phyloP scores from a whole-genome alignment of 768 basidiomycete genomes.

The Cystobasidium onofrii region DNA sequence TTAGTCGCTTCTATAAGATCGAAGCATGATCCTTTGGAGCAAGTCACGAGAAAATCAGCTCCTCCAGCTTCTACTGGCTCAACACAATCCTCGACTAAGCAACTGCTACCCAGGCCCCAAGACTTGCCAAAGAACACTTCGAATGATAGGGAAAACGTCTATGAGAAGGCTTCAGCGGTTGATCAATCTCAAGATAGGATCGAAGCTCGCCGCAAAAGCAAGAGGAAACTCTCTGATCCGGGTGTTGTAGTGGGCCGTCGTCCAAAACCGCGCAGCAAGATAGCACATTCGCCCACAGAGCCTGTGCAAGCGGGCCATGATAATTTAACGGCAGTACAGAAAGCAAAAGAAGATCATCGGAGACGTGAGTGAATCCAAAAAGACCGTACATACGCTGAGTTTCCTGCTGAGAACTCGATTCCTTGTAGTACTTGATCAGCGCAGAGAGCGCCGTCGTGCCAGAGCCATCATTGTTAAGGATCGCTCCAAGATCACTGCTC shows the following conservation, averaged over 20 bases:
- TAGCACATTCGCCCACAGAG: background rate
- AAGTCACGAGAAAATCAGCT: background rate
- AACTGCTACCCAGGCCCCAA: background rate
- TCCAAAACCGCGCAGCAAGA: background rate
- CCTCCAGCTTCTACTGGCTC: background rate
- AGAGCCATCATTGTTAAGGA: slow-evolving; percentile 24
- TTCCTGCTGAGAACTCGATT: too few relatives aligned
- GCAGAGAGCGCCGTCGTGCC: slow-evolving; percentile 5
- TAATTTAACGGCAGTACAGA: background rate
- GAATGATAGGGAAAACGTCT: background rate
- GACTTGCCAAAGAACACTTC: background rate
- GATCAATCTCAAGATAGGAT: background rate
- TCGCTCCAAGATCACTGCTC: background rate
- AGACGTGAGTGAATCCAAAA: background rate
- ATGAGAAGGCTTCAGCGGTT: background rate
- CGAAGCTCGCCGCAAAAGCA: background rate
- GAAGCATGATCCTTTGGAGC: background rate
- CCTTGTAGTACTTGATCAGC: slow-evolving; percentile 4
- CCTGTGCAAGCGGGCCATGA: background rate
- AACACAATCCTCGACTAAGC: background rate
- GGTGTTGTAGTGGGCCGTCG: background rate
- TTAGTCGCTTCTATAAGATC: background rate
- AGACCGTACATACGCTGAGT: too few relatives aligned
- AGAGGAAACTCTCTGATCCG: background rate
- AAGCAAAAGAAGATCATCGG: background rate